phyloP scores from a whole-genome alignment of 352 stramenopile genomes.

The Phytophthora aleatoria region DNA sequence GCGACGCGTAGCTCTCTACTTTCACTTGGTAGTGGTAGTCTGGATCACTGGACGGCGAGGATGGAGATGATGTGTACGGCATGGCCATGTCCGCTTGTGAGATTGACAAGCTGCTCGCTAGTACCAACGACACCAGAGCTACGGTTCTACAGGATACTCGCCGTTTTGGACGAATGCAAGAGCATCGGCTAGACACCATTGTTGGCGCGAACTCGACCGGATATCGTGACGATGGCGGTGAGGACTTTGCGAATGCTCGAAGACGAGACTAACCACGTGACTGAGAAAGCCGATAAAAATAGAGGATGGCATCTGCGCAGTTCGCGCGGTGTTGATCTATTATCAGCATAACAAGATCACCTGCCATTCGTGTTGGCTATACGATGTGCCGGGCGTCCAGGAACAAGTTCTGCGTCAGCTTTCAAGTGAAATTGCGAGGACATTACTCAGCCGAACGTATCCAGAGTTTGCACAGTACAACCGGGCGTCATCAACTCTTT shows the following conservation, averaged over 20 bases:
- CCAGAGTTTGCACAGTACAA: too few species aligned
- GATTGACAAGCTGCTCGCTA: not conserved
- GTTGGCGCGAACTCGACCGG: not conserved
- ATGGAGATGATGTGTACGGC: constrained; percentile 22
- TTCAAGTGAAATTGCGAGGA: too few species aligned
- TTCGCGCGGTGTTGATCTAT: constrained; percentile 1
- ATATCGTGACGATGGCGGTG: constrained; percentile 5
- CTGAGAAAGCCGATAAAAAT: constrained; percentile 19
- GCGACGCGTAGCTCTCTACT: constrained; percentile 28
- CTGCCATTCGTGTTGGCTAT: not conserved
- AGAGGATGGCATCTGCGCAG: not conserved
- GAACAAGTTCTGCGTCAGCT: too few species aligned
- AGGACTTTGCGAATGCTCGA: constrained; percentile 8
- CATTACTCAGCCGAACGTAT: too few species aligned
- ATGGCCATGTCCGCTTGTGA: constrained; percentile 7
- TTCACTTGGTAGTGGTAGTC: constrained; percentile 31
- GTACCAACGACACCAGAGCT: not conserved
- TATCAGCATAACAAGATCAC: not conserved
- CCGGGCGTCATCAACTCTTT: too few species aligned
- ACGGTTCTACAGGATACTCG: not conserved
- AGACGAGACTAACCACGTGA: not conserved
- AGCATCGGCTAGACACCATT: not conserved
- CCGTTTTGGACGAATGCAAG: not conserved
- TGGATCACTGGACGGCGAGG: constrained; percentile 14
- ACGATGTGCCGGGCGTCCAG: not conserved